phyloP scores from a whole-genome alignment of 1,284 basidiomycete genomes.

The Vanrija pseudolonga region DNA sequence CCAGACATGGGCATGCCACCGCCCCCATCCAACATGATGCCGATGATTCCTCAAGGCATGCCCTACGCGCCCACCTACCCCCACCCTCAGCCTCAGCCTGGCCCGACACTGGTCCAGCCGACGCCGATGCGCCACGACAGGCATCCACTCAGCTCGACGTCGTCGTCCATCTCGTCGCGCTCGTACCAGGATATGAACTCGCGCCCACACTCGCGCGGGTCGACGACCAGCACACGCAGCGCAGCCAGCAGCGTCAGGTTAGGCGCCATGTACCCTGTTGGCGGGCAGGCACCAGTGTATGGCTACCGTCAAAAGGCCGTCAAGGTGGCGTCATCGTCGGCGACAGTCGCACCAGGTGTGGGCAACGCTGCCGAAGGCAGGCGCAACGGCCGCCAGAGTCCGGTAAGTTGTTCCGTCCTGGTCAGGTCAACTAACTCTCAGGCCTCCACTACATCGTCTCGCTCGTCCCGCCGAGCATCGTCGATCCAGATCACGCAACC shows the following conservation, averaged over 20 bases:
- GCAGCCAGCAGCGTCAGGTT: slow-evolving; percentile 42
- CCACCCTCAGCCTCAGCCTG: slow-evolving; percentile 3
- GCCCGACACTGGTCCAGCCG: slow-evolving; percentile 29
- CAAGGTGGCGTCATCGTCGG: slow-evolving; percentile 17
- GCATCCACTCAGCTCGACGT: slow-evolving; percentile 37
- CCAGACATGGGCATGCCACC: slow-evolving; percentile 17
- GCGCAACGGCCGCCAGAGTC: slow-evolving; percentile 38
- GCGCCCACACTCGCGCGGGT: slow-evolving; percentile 43
- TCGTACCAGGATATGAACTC: slow-evolving; percentile 41
- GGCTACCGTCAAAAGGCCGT: slow-evolving; percentile 40
- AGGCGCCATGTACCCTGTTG: slow-evolving; percentile 38
- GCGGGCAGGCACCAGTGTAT: slow-evolving; percentile 16
- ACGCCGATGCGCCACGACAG: slow-evolving; percentile 35
- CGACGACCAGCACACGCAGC: slow-evolving; percentile 41
- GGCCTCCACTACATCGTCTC: slow-evolving; percentile 39
- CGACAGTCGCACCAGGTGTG: slow-evolving; percentile 1
- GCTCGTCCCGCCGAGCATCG: slow-evolving; percentile 33
- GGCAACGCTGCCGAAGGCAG: slow-evolving; percentile 12
- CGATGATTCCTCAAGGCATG: slow-evolving; percentile 39
- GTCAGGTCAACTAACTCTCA: not conserved
- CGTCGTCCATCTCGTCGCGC: slow-evolving; percentile 41
- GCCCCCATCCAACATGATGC: slow-evolving; percentile 23
- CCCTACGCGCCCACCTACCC: slow-evolving; percentile 18
- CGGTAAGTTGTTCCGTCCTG: slow-evolving; percentile 26
- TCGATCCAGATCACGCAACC: slow-evolving; percentile 36